Conservation (phyloP, 177 flowering plant species). For the Telopea speciosissima region DNA sequence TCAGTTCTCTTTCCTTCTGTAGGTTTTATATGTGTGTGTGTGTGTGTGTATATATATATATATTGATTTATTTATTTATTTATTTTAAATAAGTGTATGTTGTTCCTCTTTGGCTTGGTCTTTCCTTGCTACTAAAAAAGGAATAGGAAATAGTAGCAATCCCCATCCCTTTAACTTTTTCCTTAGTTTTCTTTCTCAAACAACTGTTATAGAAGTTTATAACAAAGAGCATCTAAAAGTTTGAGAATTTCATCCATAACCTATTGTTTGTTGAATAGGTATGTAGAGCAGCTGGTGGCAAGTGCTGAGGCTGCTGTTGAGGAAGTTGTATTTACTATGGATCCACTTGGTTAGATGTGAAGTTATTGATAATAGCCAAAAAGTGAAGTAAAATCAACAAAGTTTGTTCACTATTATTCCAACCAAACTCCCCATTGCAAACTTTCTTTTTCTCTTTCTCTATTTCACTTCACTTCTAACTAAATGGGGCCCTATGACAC, state of each 20-base stretch:
- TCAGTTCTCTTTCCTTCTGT: not conserved
- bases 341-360: not conserved
- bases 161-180: not conserved
- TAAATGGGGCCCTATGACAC: not conserved
- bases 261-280: constrained; percentile 39
- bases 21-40: no score
- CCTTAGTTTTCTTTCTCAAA: not conserved
- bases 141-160: not conserved
- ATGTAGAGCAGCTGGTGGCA: constrained; percentile 86
- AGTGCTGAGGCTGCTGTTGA: constrained; percentile 99
- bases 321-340: constrained; percentile 50
- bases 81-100: not conserved
- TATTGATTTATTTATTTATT: no score
- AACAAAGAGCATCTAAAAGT: not conserved
- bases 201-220: not conserved
- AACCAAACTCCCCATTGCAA: no score
- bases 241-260: not conserved
- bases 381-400: no score
- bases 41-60: no score
- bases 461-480: no score
- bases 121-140: no score
- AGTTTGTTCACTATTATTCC: no score
- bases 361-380: no score
- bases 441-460: no score
- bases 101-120: not conserved